Conservation (phyloP, 1,284 basidiomycete genomes). For the Puccinia novopanici region DNA sequence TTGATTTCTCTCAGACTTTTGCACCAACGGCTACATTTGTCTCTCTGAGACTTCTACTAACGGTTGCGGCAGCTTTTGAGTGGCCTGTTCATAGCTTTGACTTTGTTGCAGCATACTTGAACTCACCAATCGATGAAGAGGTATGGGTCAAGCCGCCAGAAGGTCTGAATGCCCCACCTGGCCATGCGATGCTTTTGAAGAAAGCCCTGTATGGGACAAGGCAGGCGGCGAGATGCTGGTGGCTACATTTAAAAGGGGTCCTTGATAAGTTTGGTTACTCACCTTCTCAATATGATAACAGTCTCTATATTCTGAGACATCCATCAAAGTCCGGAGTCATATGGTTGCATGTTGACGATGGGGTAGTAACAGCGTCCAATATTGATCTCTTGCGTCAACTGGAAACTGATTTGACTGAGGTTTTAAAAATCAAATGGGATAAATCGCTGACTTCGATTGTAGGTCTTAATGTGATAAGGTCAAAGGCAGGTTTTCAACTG, state of each 20-base stretch:
- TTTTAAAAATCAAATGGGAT: not conserved
- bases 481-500: too few relatives aligned
- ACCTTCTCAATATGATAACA: not conserved
- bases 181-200: not conserved
- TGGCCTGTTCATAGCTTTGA: not conserved
- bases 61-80: too few relatives aligned
- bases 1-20: not conserved
- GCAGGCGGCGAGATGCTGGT: slow-evolving; percentile 4
- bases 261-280: not conserved
- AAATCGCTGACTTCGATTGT: too few relatives aligned
- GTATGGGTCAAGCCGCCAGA: not conserved
- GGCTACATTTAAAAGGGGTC: not conserved
- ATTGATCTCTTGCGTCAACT: not conserved
- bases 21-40: not conserved
- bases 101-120: slow-evolving; percentile 7
- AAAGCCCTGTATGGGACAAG: slow-evolving; percentile 12
- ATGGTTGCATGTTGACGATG: slow-evolving; percentile 2
- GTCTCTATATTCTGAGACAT: not conserved
- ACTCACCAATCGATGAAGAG: slow-evolving; percentile 1
- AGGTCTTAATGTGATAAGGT: too few relatives aligned
- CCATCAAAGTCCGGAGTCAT: not conserved
- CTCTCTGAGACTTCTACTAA: too few relatives aligned
- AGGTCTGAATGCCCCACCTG: not conserved
- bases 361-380: not conserved
- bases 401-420: not conserved